These are phyloP conservation scores for Davidsoniella eucalypti DNA, from an alignment of 2,329 filamentous ascomycete species.

Conservation along the genomic window DNA sequence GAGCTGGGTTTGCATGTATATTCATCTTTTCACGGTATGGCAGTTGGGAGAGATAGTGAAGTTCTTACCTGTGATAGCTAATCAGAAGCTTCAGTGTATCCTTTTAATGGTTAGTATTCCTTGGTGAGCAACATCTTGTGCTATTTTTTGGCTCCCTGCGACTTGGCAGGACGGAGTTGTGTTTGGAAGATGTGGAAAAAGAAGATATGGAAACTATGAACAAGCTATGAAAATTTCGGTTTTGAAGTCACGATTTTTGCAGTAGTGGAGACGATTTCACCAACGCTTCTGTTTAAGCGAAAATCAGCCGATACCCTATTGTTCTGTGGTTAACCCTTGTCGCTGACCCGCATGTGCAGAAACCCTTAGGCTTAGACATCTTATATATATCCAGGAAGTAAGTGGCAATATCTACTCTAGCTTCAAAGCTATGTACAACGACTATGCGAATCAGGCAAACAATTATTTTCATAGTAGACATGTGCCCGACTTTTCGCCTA, in stretches of 20 bases:
- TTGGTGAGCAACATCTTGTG: no score
- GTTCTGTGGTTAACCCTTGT: neutral
- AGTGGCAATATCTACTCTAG: no score
- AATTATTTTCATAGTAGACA: no score
- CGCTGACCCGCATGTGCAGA: no score
- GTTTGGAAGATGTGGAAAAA: neutral
- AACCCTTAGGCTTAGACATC: no score
- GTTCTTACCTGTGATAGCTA: constrained; percentile 4
- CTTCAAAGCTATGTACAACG: no score
- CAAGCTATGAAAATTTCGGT: neutral
- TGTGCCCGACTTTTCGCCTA: no score
- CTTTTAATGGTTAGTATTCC: neutral
- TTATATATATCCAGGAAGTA: no score
- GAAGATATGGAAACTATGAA: neutral
- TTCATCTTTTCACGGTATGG: constrained; percentile 9
- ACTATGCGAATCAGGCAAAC: no score
- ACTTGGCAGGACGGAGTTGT: no score
- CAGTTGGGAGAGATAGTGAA: neutral
- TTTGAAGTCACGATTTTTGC: constrained; percentile 2
- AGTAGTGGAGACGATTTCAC: neutral
- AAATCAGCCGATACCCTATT: neutral
- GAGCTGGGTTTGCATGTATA: constrained; percentile 12
- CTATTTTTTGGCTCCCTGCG: neutral
- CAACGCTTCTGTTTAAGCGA: neutral
- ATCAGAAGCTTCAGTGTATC: neutral